Base-by-base conservation (phyloP, 2,329 filamentous ascomycete genomes). In the Paraconiothyrium brasiliense region DNA sequence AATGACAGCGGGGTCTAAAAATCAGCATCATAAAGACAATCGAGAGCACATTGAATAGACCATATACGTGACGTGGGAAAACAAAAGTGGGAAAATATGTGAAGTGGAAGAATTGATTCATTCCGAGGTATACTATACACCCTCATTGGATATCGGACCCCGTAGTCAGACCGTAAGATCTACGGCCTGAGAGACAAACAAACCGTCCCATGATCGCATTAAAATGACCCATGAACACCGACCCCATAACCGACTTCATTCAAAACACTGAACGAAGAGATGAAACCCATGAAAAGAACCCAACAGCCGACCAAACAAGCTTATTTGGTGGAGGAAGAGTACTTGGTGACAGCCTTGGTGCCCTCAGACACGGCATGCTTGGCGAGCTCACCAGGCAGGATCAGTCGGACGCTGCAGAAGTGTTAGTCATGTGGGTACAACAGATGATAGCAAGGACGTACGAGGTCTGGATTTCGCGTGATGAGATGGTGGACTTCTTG, bases 401-500 rank as follows among this genome's bases (percentile, higher is more conserved):
- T 99, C 66, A 99, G 90, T 72, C 95, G 92, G 75, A 99, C 95
- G 74, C 87, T 89, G 71, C 0, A 41, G 13, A 34, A 11, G 22
- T 22, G 62, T 82, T 68, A 81, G 78, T 52, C 51, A 54, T 52
- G 57, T 30, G 11, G 16, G 20, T 16, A 30, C 34, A 41, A 11
- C 24, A 22, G 27, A 11, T 43, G n/a, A 20, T 22, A 4, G 32
- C 10, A n/a, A 4, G 47, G 63, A 84, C 87, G 71, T 83, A 89
- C 83, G 95, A 97, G 75, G 95, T 99, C 89, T 99, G 95, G 80
- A 99, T 99, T 86, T 99, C 95, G 79, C 95, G 92, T 72, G 95
- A 98, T 58, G 94, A 98, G 85, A 99, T 99, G 81, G 95, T 99
- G 55, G 94, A 98, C 89, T 99, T 99, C 92, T 98, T 99, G 91